Conservation (phyloP, 768 basidiomycete genomes). For the Russula griseocarnosa region DNA sequence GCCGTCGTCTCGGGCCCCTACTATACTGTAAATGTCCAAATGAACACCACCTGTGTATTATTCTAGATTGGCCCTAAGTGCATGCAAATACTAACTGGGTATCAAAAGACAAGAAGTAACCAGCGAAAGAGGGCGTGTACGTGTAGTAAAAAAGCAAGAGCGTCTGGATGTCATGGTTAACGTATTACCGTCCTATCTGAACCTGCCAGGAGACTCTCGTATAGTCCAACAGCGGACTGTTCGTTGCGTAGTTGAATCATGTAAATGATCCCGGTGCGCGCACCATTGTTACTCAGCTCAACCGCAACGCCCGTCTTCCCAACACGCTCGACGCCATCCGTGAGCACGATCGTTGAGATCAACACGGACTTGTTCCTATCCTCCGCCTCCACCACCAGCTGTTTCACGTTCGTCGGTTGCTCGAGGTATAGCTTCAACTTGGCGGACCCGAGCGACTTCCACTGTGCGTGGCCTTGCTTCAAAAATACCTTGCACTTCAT, state of each 20-base stretch:
- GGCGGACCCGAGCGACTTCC: slow-evolving; percentile 91
- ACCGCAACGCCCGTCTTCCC: slow-evolving; percentile 97
- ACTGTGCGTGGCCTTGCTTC: slow-evolving; percentile 93
- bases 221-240: slow-evolving; percentile 75
- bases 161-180: slow-evolving; percentile 14
- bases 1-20: too few species aligned
- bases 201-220: slow-evolving; percentile 80
- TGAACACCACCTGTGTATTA: not conserved
- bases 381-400: slow-evolving; percentile 90
- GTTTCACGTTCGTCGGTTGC: slow-evolving; percentile 85
- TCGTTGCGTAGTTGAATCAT: slow-evolving; percentile 97
- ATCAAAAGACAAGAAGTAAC: slow-evolving; percentile 18
- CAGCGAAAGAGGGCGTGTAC: not conserved
- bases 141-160: not conserved
- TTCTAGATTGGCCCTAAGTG: slow-evolving; percentile 5
- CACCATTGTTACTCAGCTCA: slow-evolving; percentile 88
- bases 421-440: slow-evolving; percentile 84
- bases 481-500: slow-evolving; percentile 99
- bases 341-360: slow-evolving; percentile 93
- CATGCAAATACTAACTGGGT: slow-evolving; percentile 22
- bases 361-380: slow-evolving; percentile 69
- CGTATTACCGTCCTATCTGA: slow-evolving; percentile 58
- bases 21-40: too few species aligned
- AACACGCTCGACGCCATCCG: slow-evolving; percentile 96
- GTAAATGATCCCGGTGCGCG: slow-evolving; percentile 89